Conservation (phyloP, 306 rosid species). For the Lablab purpureus region DNA sequence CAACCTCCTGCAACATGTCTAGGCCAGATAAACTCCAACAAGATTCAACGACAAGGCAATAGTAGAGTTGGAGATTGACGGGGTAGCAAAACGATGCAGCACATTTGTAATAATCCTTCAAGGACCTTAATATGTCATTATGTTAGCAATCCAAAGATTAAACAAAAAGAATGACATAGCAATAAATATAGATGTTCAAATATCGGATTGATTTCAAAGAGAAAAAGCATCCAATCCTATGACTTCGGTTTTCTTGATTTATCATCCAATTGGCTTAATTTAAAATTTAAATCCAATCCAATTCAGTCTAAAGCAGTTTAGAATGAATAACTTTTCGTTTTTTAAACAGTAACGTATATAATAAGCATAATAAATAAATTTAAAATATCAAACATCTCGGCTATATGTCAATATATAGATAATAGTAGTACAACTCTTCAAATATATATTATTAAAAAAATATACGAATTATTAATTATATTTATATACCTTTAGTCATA, state of each 20-base stretch:
- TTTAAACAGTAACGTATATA: neutral
- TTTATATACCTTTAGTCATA: neutral
- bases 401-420: neutral
- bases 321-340: neutral
- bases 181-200: constrained; percentile 6
- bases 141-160: constrained; percentile 33
- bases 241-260: neutral
- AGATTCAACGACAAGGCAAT: constrained; percentile 72
- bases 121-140: constrained; percentile 55
- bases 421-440: neutral
- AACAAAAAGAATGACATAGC: constrained; percentile 13
- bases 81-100: constrained; percentile 66
- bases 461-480: neutral
- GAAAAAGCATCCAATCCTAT: neutral
- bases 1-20: constrained; percentile 84
- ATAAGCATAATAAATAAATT: neutral
- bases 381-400: neutral
- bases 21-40: constrained; percentile 80
- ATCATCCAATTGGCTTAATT: neutral
- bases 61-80: constrained; percentile 68
- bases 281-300: neutral
- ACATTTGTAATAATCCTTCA: constrained; percentile 66
- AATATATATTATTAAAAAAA: neutral
- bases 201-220: neutral
- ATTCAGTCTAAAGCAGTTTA: neutral